These are phyloP conservation scores for Xylaria intraflava DNA, from an alignment of 495 filamentous ascomycete species.

Conservation along the genomic window DNA sequence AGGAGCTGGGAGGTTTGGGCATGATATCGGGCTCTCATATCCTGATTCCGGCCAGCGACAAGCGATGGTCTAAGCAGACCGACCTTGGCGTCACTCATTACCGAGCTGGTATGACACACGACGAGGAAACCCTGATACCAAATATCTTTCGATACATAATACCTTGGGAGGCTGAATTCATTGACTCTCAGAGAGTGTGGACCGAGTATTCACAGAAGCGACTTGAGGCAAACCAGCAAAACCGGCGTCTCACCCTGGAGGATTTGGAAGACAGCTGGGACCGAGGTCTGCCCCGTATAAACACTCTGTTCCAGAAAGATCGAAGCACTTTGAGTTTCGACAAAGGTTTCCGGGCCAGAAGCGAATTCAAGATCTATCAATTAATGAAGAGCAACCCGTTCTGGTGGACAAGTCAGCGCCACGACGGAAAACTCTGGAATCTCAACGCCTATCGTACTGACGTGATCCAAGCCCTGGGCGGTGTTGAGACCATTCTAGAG, in stretches of 20 bases:
- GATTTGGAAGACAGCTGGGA: constrained; percentile 99
- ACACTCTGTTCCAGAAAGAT: constrained; percentile 99
- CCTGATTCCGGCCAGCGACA: constrained; percentile 94
- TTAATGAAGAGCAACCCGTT: constrained; percentile 99
- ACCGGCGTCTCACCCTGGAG: constrained; percentile 87
- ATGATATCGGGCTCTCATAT: constrained; percentile 99
- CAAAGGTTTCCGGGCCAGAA: constrained; percentile 93
- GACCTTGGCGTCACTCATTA: constrained; percentile 97
- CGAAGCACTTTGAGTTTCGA: constrained; percentile 96
- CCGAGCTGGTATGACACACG: constrained; percentile 96
- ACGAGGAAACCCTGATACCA: constrained; percentile 95
- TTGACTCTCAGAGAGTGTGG: constrained; percentile 98
- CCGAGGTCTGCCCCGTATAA: constrained; percentile 94
- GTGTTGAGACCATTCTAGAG: constrained; percentile 99
- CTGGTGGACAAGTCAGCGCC: constrained; percentile 98
- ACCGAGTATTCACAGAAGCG: constrained; percentile 99
- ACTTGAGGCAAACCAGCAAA: constrained; percentile 94
- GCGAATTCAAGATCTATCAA: constrained; percentile 98
- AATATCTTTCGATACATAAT: constrained; percentile 99
- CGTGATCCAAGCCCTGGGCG: constrained; percentile 95
- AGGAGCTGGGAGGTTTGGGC: constrained; percentile 93
- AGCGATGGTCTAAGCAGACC: constrained; percentile 97
- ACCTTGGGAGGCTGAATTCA: constrained; percentile 98
- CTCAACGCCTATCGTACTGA: constrained; percentile 96
- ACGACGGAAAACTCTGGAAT: constrained; percentile 99